Conservation (phyloP, 306 rosid species). For the Castanopsis chinensis region DNA sequence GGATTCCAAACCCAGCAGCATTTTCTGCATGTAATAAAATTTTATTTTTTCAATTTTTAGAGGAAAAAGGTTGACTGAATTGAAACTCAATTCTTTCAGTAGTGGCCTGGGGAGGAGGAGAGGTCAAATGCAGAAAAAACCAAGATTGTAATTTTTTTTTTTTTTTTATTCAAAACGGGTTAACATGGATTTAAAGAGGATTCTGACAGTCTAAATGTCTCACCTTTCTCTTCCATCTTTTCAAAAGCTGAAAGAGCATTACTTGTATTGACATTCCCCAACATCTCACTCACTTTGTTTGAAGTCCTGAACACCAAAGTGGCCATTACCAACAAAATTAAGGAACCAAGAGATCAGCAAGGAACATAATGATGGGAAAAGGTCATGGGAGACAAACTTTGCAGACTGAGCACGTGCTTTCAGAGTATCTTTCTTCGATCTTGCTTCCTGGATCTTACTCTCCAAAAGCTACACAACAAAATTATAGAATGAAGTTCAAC, state of each 20-base stretch:
- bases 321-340: constrained; percentile 25
- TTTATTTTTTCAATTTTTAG: not conserved
- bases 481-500: constrained; percentile 2
- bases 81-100: not conserved
- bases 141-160: not conserved
- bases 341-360: not conserved
- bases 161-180: not conserved
- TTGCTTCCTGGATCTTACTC: constrained; percentile 65
- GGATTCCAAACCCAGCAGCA: not conserved
- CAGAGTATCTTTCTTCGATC: constrained; percentile 59
- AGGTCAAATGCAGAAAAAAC: not conserved
- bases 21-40: not conserved
- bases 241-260: constrained; percentile 93
- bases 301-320: constrained; percentile 64
- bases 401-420: constrained; percentile 69
- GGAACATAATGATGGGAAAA: not conserved
- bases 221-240: constrained; percentile 99
- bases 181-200: not conserved
- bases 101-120: not conserved
- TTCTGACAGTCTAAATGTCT: constrained; percentile 16
- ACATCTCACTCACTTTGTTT: constrained; percentile 84
- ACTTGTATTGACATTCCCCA: constrained; percentile 92
- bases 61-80: not conserved
- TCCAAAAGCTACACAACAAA: constrained; percentile 46
- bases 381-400: constrained; percentile 33